These are phyloP conservation scores for Tetradesmus obliquus DNA, from an alignment of 139 green algal genomes.

Conservation along the genomic window DNA sequence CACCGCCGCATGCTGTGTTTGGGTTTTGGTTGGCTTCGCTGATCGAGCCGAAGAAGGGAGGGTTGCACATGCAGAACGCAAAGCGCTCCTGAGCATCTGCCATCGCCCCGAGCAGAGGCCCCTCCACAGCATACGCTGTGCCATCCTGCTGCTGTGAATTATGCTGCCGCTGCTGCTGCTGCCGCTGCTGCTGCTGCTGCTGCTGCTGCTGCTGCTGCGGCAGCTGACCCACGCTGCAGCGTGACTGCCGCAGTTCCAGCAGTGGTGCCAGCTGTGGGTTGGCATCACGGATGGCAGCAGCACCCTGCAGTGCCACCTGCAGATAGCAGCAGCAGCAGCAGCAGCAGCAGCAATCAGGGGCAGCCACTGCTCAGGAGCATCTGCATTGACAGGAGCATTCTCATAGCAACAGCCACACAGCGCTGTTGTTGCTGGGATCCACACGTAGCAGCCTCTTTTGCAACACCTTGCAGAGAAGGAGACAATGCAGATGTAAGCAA, in stretches of 20 bases:
- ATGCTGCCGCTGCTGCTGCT: background rate
- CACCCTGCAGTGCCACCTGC: slow-evolving; percentile 52
- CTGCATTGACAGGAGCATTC: no score
- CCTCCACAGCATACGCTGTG: background rate
- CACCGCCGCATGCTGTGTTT: slow-evolving; percentile 76
- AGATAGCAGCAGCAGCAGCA: background rate
- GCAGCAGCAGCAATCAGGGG: background rate
- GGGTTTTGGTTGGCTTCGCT: slow-evolving; percentile 85
- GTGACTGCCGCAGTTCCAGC: slow-evolving; percentile 72
- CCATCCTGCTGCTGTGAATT: background rate
- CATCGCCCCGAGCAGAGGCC: slow-evolving; percentile 36
- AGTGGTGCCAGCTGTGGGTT: slow-evolving; percentile 79
- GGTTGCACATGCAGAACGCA: slow-evolving; percentile 95
- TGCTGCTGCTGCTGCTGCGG: slow-evolving; percentile 17
- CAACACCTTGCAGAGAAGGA: no score
- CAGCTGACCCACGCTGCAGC: background rate
- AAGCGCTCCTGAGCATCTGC: slow-evolving; percentile 61
- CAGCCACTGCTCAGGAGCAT: no score
- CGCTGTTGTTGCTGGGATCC: no score
- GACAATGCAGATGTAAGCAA: no score
- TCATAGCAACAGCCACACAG: no score
- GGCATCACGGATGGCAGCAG: slow-evolving; percentile 61
- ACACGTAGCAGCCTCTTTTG: no score
- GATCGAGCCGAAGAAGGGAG: slow-evolving; percentile 90
- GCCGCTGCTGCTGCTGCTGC: background rate